These are phyloP conservation scores for Pseudocercospora vitis DNA, from an alignment of 2,329 filamentous ascomycete species.

Conservation along the genomic window DNA sequence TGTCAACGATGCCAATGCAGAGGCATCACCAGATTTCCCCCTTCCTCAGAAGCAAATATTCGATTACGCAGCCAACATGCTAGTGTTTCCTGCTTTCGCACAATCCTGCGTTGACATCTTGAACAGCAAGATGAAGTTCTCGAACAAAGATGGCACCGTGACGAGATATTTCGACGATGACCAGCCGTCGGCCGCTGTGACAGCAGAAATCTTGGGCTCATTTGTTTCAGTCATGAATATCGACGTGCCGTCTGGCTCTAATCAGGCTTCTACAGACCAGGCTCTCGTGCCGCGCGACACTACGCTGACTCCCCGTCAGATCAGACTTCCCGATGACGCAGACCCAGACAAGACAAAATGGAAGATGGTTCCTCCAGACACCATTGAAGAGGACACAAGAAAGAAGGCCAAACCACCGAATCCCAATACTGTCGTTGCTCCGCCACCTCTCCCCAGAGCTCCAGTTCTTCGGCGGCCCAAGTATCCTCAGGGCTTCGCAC, in stretches of 20 bases:
- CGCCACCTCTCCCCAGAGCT: not conserved
- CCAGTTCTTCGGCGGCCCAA: not conserved
- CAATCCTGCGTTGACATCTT: slow-evolving; percentile 6
- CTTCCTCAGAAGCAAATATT: slow-evolving; percentile 1
- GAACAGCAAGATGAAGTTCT: slow-evolving; percentile 7
- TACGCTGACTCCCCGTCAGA: slow-evolving; percentile 7
- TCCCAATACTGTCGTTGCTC: not conserved
- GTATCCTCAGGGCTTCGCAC: not conserved
- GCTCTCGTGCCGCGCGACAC: not conserved
- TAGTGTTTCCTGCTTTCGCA: slow-evolving; percentile 9
- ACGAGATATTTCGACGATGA: slow-evolving; percentile 11
- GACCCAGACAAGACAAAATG: slow-evolving; percentile 3
- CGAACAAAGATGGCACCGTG: not conserved
- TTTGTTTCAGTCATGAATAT: slow-evolving; percentile 16
- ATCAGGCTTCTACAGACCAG: not conserved
- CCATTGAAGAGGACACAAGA: not conserved
- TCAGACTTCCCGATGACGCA: not conserved
- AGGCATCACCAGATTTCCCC: not conserved
- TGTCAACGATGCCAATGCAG: not conserved
- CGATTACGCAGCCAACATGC: slow-evolving; percentile 10
- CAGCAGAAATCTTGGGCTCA: slow-evolving; percentile 7
- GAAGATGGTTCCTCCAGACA: not conserved
- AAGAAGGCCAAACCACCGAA: not conserved
- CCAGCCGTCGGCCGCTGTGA: slow-evolving; percentile 5
- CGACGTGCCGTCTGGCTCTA: not conserved